Percentiles rank a stretch among this genome's conserved stretches.
Conservation (phyloP, 2,329 filamentous ascomycete species). For the Aureobasidium uvarum region DNA sequence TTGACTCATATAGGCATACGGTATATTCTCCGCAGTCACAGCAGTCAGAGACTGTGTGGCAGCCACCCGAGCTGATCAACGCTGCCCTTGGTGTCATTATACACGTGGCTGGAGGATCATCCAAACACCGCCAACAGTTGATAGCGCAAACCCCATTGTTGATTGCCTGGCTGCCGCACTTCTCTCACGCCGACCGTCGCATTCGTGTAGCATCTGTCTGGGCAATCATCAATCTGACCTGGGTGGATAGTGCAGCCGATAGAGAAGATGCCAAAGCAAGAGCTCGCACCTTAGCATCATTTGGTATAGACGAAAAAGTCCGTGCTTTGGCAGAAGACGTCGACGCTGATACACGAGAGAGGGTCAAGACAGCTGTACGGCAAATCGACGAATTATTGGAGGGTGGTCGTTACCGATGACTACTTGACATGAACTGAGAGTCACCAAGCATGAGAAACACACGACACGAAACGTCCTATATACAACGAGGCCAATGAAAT, state of each 20-base stretch:
- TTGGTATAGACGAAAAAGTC: constrained; percentile 45
- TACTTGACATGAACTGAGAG: constrained; percentile 20
- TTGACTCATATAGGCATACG: background rate
- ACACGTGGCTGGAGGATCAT: constrained; percentile 79
- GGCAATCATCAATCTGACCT: constrained; percentile 81
- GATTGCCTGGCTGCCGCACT: constrained; percentile 68
- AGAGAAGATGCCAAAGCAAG: constrained; percentile 63
- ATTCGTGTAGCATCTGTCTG: constrained; percentile 79
- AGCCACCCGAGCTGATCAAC: constrained; percentile 64
- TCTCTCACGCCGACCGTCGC: constrained; percentile 67
- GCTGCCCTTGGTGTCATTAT: constrained; percentile 79
- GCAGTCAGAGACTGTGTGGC: constrained; percentile 42
- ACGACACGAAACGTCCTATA: constrained; percentile 8
- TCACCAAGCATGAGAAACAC: background rate
- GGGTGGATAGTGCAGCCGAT: constrained; percentile 72
- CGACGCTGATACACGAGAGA: constrained; percentile 78
- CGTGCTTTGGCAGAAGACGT: constrained; percentile 52
- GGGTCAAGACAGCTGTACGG: constrained; percentile 75
- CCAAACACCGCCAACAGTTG: constrained; percentile 73
- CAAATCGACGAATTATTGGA: constrained; percentile 56
- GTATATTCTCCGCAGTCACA: constrained; percentile 42
- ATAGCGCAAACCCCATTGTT: constrained; percentile 75
- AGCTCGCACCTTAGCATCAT: constrained; percentile 66
- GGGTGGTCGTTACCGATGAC: constrained; percentile 27
- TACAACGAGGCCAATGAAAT: constrained; percentile 4